Evolutionary conservation across 2,329 filamentous ascomycete species (phyloP).

Genomic region (Albifimbria verrucaria): DNA sequence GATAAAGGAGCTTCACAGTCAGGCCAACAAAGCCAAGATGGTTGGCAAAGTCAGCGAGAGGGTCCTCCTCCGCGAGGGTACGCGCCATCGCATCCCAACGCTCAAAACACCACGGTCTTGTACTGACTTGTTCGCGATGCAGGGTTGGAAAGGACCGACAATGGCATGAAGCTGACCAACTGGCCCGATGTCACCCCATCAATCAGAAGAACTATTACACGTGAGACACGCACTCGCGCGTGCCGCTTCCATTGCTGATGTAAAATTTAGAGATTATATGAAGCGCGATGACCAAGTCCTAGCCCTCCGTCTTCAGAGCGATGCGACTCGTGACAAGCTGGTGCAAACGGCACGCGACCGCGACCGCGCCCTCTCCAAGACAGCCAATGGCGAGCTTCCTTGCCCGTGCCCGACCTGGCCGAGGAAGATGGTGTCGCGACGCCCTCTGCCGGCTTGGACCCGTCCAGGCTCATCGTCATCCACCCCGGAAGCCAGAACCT

Average conservation of each 20-base stretch:
- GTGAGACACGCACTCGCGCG: slow-evolving; percentile 45
- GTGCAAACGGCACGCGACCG: slow-evolving; percentile 84
- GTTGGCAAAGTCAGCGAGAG: slow-evolving; percentile 64
- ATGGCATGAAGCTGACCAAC: slow-evolving; percentile 92
- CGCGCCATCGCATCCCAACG: slow-evolving; percentile 17
- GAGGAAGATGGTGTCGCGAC: slow-evolving; percentile 55
- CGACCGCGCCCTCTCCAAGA: slow-evolving; percentile 78
- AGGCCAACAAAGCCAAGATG: slow-evolving; percentile 38
- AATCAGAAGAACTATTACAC: slow-evolving; percentile 99
- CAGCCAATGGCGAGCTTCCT: slow-evolving; percentile 62
- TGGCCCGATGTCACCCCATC: slow-evolving; percentile 94
- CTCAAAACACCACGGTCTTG: no score
- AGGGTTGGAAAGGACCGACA: slow-evolving; percentile 96
- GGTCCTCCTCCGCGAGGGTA: slow-evolving; percentile 61
- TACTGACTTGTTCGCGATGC: slow-evolving; percentile 19
- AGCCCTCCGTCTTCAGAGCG: slow-evolving; percentile 80
- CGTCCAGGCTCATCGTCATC: slow-evolving; percentile 90
- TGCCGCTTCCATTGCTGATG: background rate
- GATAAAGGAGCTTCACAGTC: background rate
- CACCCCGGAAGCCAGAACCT: slow-evolving; percentile 95
- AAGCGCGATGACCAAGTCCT: slow-evolving; percentile 97
- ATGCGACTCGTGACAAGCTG: slow-evolving; percentile 79
- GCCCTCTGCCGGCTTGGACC: slow-evolving; percentile 60
- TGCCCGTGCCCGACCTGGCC: slow-evolving; percentile 57
- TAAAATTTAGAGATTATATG: slow-evolving; percentile 75